A percentile compares a stretch with the other conserved stretches of the same genome.
phyloP scores from a whole-genome alignment of 202 grass and related monocot species.

The Elaeis oleifera region DNA sequence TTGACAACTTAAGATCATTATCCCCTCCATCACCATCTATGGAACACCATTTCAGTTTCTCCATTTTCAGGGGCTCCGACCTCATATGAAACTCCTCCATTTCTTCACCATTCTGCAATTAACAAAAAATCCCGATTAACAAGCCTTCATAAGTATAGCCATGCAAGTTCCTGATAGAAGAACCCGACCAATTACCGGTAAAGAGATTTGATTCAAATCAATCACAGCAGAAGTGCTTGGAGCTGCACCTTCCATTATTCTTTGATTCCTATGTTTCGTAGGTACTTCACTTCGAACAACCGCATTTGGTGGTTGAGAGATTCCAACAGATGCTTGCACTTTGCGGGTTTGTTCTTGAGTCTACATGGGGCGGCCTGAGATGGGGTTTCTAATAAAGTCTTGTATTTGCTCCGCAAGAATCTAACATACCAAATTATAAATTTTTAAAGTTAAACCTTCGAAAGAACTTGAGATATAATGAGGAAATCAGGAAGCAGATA shows the following conservation, averaged over 20 bases:
- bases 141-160: neutral
- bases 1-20: slow-evolving; percentile 16
- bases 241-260: slow-evolving; percentile 21
- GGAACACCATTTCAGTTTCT: slow-evolving; percentile 6
- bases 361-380: slow-evolving; percentile 21
- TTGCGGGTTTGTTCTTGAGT: slow-evolving; percentile 28
- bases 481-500: no score
- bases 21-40: slow-evolving; percentile 29
- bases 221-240: slow-evolving; percentile 30
- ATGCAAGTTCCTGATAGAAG: neutral
- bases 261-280: neutral
- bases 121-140: neutral
- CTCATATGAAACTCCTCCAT: slow-evolving; percentile 18
- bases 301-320: neutral
- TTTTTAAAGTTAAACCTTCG: neutral
- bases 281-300: neutral
- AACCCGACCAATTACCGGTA: slow-evolving; percentile 33
- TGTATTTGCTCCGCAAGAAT: slow-evolving; percentile 55
- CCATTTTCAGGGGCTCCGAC: slow-evolving; percentile 9
- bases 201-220: slow-evolving; percentile 46
- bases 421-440: slow-evolving; percentile 25
- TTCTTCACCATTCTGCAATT: slow-evolving; percentile 42
- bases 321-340: slow-evolving; percentile 4
- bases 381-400: slow-evolving; percentile 27
- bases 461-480: neutral